These are phyloP conservation scores for Diaporthe citri DNA, from an alignment of 2,329 filamentous ascomycete genomes.

Conservation along the genomic window DNA sequence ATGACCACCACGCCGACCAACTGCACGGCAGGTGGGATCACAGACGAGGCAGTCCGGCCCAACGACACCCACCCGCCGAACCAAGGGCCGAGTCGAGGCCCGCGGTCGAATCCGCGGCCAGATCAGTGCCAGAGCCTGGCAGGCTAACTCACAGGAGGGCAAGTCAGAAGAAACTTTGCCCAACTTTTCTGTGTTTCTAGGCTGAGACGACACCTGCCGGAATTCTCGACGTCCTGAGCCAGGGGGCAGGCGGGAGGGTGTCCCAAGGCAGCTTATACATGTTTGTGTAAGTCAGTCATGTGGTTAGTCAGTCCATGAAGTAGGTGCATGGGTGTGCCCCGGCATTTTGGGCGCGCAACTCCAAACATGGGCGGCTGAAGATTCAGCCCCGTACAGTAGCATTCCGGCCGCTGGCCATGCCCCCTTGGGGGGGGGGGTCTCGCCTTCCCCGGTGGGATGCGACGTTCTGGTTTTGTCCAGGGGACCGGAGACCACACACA, in stretches of 20 bases:
- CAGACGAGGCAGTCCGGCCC: neutral
- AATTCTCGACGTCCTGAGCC: neutral
- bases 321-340: constrained; percentile 15
- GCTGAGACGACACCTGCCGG: constrained; percentile 32
- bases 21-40: neutral
- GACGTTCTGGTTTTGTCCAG: neutral
- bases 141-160: neutral
- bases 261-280: neutral
- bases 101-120: neutral
- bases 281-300: neutral
- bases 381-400: constrained; percentile 18
- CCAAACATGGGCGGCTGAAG: constrained; percentile 13
- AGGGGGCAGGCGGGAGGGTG: neutral
- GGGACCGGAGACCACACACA: neutral
- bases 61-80: neutral
- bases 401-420: neutral
- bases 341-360: neutral
- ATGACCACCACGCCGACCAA: neutral
- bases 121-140: neutral
- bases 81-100: neutral
- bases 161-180: constrained; percentile 24
- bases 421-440: neutral
- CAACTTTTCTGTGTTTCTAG: constrained; percentile 24
- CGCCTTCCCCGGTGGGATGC: neutral
- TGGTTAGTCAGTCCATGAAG: neutral